Evolutionary conservation across 1,139 yeast species (phyloP), one percentile per base, ranked within the genome.

Genomic region (Candida albicans): DNA sequence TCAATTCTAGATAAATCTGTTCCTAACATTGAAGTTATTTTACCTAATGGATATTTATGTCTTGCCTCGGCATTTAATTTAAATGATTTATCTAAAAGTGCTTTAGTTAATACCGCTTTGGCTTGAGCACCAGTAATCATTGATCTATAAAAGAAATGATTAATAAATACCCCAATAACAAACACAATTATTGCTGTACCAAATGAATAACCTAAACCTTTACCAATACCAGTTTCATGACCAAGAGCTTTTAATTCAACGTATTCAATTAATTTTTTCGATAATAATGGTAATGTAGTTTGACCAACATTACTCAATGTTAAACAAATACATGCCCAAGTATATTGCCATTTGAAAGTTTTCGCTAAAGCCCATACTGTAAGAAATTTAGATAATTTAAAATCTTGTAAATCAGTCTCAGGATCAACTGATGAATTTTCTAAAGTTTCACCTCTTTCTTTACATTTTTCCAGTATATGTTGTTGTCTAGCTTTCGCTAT

Each of bases 81-180:
- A 51, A 87, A 75, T 12, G 91, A 75, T 59, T 89, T 89, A 46
- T 77, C 75, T 47, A 87, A 67, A 10, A 87, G 64, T 1, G 87
- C 83, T 47, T 84, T 82, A 2, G 85, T 82, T 39, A 87, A 61
- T 1, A 85, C 77, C 1, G 87, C 79, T 56, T 84, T 81, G 25
- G 77, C 78, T 56, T 82, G 82, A 12, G 84, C 85, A 51, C 95
- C 96, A n/a, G 62, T 53, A 41, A 63, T 45, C 57, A 61, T 64
- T 12, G 69, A 55, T 40, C 59, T 55, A 40, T 64, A 65, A 46
- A 68, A 58, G 39, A 58, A 56, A 45, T 65, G 68, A 45, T 65
- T 62, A 69, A 57, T 52, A 10, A 55, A 37, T 8, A 62, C 40
- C 39, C 61, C 61, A 34, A 51, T 44, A 31, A 56, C 33, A 18